These are phyloP conservation scores for Stephanodiscus triporus DNA, from an alignment of 108 stramenopile genomes.

Conservation along the genomic window DNA sequence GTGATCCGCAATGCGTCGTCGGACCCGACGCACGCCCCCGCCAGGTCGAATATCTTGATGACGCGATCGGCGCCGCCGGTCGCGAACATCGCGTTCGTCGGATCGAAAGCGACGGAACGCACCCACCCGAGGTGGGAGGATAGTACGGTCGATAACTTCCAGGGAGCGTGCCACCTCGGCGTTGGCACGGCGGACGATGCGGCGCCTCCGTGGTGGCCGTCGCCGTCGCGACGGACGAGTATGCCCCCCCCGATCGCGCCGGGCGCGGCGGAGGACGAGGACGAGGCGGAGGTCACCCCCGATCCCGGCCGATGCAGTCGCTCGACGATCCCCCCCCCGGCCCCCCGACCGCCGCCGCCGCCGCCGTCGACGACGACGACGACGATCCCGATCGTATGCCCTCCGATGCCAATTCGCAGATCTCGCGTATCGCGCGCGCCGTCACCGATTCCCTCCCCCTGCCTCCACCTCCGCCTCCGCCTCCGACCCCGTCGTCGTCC, in stretches of 20 bases:
- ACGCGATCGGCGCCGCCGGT: slow-evolving; percentile 97
- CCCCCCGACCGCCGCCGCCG: not conserved
- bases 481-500: no score
- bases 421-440: slow-evolving; percentile 31
- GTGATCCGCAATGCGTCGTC: slow-evolving; percentile 94
- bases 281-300: no score
- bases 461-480: no score
- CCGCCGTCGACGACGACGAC: not conserved
- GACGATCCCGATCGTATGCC: slow-evolving; percentile 30
- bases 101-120: slow-evolving; percentile 95
- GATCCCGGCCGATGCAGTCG: no score
- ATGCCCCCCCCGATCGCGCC: not conserved
- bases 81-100: slow-evolving; percentile 95
- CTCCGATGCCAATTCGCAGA: slow-evolving; percentile 42
- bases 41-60: slow-evolving; percentile 98
- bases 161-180: slow-evolving; percentile 99
- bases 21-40: slow-evolving; percentile 93
- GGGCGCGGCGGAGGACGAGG: slow-evolving; percentile 52
- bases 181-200: slow-evolving; percentile 92
- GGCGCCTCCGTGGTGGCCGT: slow-evolving; percentile 26
- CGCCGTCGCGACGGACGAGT: not conserved
- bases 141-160: slow-evolving; percentile 92
- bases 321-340: slow-evolving; percentile 31
- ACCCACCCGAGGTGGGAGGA: slow-evolving; percentile 99
- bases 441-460: slow-evolving; percentile 36